Evolutionary conservation across 2,329 filamentous ascomycete species (phyloP).

Genomic region (Cercospora brassicicola): DNA sequence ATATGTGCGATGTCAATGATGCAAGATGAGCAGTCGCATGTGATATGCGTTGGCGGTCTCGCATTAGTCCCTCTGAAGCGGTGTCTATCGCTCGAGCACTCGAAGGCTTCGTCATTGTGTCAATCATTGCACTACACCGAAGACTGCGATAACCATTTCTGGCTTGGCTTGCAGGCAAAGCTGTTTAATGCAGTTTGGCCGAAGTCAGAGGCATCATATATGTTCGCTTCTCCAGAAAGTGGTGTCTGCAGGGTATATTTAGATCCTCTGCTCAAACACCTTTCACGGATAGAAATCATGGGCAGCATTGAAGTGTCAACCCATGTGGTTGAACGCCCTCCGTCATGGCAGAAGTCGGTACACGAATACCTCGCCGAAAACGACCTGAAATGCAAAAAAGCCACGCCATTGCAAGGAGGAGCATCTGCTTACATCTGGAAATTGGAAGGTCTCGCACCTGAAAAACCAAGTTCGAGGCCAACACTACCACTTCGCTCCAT

Average conservation of each 20-base stretch:
- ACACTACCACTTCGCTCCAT: not conserved
- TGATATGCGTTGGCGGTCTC: not conserved
- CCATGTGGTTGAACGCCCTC: slow-evolving; percentile 12
- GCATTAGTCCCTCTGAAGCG: not conserved
- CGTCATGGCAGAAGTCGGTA: slow-evolving; percentile 8
- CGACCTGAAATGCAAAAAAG: slow-evolving; percentile 6
- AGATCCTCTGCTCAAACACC: not conserved
- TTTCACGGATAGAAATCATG: not conserved
- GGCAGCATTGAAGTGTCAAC: slow-evolving; percentile 4
- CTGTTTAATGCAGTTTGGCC: not conserved
- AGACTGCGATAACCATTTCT: not conserved
- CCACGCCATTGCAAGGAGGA: slow-evolving; percentile 16
- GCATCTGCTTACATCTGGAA: slow-evolving; percentile 18
- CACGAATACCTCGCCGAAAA: slow-evolving; percentile 13
- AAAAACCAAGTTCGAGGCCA: not conserved
- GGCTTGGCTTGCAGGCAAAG: not conserved
- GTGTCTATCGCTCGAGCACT: not conserved
- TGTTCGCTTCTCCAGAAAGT: not conserved
- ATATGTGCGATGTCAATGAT: not conserved
- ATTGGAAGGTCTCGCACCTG: slow-evolving; percentile 5
- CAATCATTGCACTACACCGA: not conserved
- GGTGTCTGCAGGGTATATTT: not conserved
- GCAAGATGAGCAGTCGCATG: not conserved
- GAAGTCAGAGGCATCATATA: not conserved
- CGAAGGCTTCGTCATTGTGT: not conserved